These are phyloP conservation scores for Monosporozyma servazzii DNA, from an alignment of 805 yeast genomes.

Conservation along the genomic window DNA sequence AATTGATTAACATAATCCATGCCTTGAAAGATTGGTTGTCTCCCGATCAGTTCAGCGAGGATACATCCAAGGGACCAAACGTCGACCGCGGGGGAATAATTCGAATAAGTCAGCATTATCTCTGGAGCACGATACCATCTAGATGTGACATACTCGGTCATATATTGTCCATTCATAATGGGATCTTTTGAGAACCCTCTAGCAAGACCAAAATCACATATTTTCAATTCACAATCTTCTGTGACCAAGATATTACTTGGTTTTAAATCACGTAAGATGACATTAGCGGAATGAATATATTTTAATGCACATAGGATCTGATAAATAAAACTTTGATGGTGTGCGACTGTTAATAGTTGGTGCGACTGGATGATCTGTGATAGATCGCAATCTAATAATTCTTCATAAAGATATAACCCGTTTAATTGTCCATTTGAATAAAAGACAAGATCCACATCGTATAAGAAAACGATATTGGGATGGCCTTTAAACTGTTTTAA, in stretches of 20 bases:
- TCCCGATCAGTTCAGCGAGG: slow-evolving; percentile 86
- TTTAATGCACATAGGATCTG: slow-evolving; percentile 86
- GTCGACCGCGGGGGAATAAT: slow-evolving; percentile 91
- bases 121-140: slow-evolving; percentile 99
- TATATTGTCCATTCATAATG: slow-evolving; percentile 76
- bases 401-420: slow-evolving; percentile 89
- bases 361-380: slow-evolving; percentile 91
- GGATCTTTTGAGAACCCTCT: slow-evolving; percentile 78
- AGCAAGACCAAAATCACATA: slow-evolving; percentile 96
- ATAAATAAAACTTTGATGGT: slow-evolving; percentile 84
- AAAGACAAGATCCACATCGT: slow-evolving; percentile 80
- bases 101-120: slow-evolving; percentile 87
- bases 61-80: slow-evolving; percentile 98
- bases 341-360: slow-evolving; percentile 87
- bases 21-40: slow-evolving; percentile 86
- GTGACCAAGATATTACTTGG: slow-evolving; percentile 89
- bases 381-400: slow-evolving; percentile 96
- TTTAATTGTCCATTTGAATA: slow-evolving; percentile 62
- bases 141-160: slow-evolving; percentile 96
- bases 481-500: slow-evolving; percentile 91
- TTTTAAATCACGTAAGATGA: slow-evolving; percentile 85
- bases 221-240: slow-evolving; percentile 92
- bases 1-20: slow-evolving; percentile 92
- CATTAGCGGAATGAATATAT: slow-evolving; percentile 85
- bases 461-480: slow-evolving; percentile 86